Evolutionary conservation across 495 filamentous ascomycete species (phyloP).

Genomic region (Cercophora samala): DNA sequence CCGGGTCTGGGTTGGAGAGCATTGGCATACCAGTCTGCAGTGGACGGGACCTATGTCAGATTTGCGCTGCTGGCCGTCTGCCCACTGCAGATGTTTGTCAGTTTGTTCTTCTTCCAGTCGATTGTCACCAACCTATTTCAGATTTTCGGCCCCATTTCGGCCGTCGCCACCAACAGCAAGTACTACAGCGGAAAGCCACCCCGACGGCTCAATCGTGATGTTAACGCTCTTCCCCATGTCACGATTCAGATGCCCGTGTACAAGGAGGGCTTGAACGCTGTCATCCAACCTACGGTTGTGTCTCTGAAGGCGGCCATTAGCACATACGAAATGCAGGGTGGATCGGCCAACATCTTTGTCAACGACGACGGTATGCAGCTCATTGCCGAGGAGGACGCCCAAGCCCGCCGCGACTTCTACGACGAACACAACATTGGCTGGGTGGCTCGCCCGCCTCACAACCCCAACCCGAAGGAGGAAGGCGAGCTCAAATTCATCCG

Average conservation of each 20-base stretch:
- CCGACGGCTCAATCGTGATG: conserved; percentile 44
- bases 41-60: conserved; percentile 49
- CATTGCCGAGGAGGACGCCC: conserved; percentile 52
- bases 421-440: conserved; percentile 61
- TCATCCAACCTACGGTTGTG: conserved; percentile 60
- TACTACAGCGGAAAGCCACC: conserved; percentile 58
- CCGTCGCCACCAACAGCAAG: conserved; percentile 55
- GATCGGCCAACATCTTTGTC: conserved; percentile 67
- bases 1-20: conserved; percentile 55
- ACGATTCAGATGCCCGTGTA: conserved; percentile 76
- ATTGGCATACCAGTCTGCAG: conserved; percentile 50
- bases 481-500: conserved; percentile 49
- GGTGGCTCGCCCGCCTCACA: conserved; percentile 59
- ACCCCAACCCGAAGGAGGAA: conserved; percentile 37
- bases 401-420: conserved; percentile 60
- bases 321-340: conserved; percentile 66
- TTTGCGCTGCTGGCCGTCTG: conserved; percentile 46
- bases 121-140: conserved; percentile 56
- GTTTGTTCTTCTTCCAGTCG: conserved; percentile 62
- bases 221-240: conserved; percentile 56
- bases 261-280: conserved; percentile 63
- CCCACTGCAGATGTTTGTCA: conserved; percentile 54
- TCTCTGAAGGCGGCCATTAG: conserved; percentile 64
- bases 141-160: conserved; percentile 56
- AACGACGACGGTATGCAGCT: conserved; percentile 70